phyloP scores from a whole-genome alignment of 1,139 yeast species.

The Diutina pseudorugosa region DNA sequence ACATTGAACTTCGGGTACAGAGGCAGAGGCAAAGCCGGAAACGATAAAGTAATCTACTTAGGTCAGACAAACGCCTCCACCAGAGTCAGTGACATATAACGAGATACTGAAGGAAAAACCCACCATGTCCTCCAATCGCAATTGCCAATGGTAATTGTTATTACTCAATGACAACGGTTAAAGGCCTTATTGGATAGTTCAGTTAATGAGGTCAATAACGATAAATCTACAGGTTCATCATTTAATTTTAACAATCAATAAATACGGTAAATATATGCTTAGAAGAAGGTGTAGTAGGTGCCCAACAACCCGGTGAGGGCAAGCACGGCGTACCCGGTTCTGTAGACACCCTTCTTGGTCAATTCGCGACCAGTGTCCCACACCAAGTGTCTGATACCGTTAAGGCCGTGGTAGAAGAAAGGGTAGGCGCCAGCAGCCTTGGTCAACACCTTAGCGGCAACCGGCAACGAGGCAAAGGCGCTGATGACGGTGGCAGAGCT shows the following conservation, averaged over 20 bases:
- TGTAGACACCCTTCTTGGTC: conserved; percentile 75
- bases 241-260: neutral
- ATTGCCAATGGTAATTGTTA: too few species aligned
- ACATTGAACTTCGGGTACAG: too few species aligned
- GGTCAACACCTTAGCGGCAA: conserved; percentile 43
- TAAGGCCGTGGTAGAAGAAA: conserved; percentile 73
- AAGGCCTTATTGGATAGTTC: too few species aligned
- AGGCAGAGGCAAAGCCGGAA: too few species aligned
- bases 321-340: conserved; percentile 79
- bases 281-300: conserved; percentile 36
- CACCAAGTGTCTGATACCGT: conserved; percentile 83
- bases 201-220: too few species aligned
- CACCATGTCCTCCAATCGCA: too few species aligned
- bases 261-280: neutral
- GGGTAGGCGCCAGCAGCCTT: conserved; percentile 72
- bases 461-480: conserved; percentile 47
- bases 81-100: too few species aligned
- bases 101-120: too few species aligned
- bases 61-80: too few species aligned
- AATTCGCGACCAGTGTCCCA: conserved; percentile 86
- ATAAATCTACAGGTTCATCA: too few species aligned
- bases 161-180: too few species aligned
- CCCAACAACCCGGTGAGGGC: conserved; percentile 62
- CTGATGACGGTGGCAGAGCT: conserved; percentile 52
- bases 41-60: too few species aligned